Evolutionary conservation across 1,284 basidiomycete genomes (phyloP).

Genomic region (Farysia itapuensis): DNA sequence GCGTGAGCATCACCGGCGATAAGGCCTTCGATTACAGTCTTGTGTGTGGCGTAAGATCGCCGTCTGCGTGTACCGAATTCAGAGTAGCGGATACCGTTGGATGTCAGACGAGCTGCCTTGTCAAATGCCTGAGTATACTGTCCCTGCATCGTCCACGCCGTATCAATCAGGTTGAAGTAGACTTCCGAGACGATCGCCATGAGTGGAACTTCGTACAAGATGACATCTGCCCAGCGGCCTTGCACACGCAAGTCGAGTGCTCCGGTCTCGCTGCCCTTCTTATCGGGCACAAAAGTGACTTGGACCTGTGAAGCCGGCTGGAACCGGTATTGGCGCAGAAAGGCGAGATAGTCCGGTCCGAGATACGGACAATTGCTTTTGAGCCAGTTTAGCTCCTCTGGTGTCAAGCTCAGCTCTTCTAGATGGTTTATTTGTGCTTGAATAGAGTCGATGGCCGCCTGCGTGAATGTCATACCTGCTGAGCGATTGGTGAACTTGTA

Average conservation of each 20-base stretch:
- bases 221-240: conserved; percentile 85
- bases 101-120: conserved; percentile 73
- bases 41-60: conserved; percentile 77
- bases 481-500: conserved; percentile 81
- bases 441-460: conserved; percentile 71
- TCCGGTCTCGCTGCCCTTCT: conserved; percentile 62
- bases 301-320: conserved; percentile 75
- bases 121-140: conserved; percentile 71
- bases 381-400: conserved; percentile 73
- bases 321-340: conserved; percentile 72
- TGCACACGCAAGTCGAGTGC: conserved; percentile 72
- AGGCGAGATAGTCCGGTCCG: conserved; percentile 73
- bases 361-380: conserved; percentile 75
- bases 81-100: conserved; percentile 74
- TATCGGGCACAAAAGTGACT: conserved; percentile 68
- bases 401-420: conserved; percentile 67
- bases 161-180: conserved; percentile 71
- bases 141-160: conserved; percentile 79
- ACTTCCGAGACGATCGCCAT: conserved; percentile 84
- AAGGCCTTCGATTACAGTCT: conserved; percentile 74
- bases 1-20: conserved; percentile 64
- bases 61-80: conserved; percentile 92
- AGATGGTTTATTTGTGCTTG: conserved; percentile 67
- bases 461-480: conserved; percentile 71
- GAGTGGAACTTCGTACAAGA: conserved; percentile 93